Evolutionary conservation across 768 basidiomycete genomes (phyloP).

Genomic region (Clitopilus hobsonii): DNA sequence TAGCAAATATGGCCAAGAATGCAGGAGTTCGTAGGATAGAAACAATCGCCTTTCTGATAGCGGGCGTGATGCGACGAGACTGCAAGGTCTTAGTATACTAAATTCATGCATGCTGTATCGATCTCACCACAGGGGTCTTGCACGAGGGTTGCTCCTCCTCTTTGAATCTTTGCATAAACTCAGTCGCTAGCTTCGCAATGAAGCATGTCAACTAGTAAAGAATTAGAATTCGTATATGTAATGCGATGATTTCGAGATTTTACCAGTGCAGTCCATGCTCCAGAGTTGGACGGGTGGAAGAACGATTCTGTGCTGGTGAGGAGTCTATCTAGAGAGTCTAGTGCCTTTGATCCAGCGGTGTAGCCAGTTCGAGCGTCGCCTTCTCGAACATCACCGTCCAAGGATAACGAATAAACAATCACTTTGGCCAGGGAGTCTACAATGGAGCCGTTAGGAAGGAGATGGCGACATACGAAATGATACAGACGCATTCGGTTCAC

Average conservation of each 20-base stretch:
- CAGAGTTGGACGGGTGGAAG: slow-evolving; percentile 94
- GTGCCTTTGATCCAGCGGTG: slow-evolving; percentile 79
- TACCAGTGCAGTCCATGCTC: slow-evolving; percentile 71
- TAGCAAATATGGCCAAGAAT: slow-evolving; percentile 87
- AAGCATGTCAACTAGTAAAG: slow-evolving; percentile 55
- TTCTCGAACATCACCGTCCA: slow-evolving; percentile 64
- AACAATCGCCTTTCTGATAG: slow-evolving; percentile 81
- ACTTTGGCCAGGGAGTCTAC: slow-evolving; percentile 77
- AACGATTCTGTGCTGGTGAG: slow-evolving; percentile 91
- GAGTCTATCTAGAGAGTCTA: slow-evolving; percentile 83
- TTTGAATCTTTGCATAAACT: slow-evolving; percentile 75
- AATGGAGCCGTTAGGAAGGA: slow-evolving; percentile 5
- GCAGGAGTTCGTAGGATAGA: slow-evolving; percentile 79
- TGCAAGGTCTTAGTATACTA: slow-evolving; percentile 18
- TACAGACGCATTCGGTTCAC: slow-evolving; percentile 59
- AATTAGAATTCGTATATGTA: slow-evolving; percentile 5
- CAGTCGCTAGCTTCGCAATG: slow-evolving; percentile 64
- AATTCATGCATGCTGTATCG: neutral
- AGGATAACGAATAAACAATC: slow-evolving; percentile 84
- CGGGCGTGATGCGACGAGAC: slow-evolving; percentile 74
- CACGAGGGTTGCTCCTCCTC: slow-evolving; percentile 77
- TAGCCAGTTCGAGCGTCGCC: slow-evolving; percentile 45
- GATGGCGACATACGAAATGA: neutral
- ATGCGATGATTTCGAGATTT: slow-evolving; percentile 13
- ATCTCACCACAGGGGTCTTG: slow-evolving; percentile 68